Evolutionary conservation across 2,329 filamentous ascomycete species (phyloP), one percentile per base, ranked within the genome.

Genomic region (Neonectria neomacrospora): DNA sequence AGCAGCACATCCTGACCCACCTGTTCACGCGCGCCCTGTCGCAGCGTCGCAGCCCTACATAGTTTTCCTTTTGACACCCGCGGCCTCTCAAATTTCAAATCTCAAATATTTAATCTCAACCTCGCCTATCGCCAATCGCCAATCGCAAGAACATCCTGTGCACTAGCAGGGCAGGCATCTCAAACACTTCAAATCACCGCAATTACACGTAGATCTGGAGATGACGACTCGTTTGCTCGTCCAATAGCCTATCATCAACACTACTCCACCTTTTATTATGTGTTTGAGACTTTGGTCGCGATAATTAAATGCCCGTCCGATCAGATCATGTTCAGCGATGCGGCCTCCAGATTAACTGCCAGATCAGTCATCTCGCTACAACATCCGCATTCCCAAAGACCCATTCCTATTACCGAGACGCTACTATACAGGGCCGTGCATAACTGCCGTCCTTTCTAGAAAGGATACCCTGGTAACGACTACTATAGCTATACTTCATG

Each of bases 1-100:
- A 62, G 23, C 59, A 57, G 30, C 34, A 48, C 41, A 42, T 47
- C n/a, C 26, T 22, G 60, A 58, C 54, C 60, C 60, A 63, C 60
- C 54, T 54, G 60, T 63, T 63, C 60, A 57, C 60, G 52, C 51
- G 30, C 42, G 18, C 53, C 39, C 26, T 11, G 5, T 50, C 10
- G 10, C 26, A 50, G 28, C 47, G 47, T 55, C 23, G 14, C 22
- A 47, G 32, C 45, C 32, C 48, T 54, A 37, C 54, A 30, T 47
- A 44, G 48, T 57, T 26, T 22, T 30, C n/a, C 14, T 32, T 42
- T 20, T 61, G 47, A 28, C 53, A 61, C 26, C 47, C 28, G 26
- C 34, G 22, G 42, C 42, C 14, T 45, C 14, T 47, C 10, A 26
- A 37, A 37, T 34, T 12, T 34, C 32, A 34, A 34, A 34, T 34